Percentiles rank a stretch among this genome's conserved stretches.
These are phyloP conservation scores for Acer yangbiense DNA, from an alignment of 345 rosid genomes.

Conservation along the genomic window DNA sequence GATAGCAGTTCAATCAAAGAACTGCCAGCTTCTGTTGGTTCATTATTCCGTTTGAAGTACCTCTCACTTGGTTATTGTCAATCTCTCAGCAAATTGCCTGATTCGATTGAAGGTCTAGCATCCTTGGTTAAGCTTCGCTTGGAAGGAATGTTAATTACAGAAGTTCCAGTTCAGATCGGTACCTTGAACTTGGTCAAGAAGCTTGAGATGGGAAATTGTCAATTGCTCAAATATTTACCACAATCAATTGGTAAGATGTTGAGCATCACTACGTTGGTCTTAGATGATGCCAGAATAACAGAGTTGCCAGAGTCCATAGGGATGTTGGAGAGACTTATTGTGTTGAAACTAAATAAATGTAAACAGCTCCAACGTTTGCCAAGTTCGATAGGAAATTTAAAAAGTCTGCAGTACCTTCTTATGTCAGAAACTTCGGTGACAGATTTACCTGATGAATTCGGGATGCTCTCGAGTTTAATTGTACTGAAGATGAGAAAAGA, in stretches of 20 bases:
- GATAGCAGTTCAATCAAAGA: background rate
- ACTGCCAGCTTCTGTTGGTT: slow-evolving; percentile 6
- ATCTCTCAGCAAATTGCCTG: slow-evolving; percentile 6
- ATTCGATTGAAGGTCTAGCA: slow-evolving; percentile 2
- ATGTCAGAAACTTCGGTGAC: slow-evolving; percentile 6
- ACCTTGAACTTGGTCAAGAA: background rate
- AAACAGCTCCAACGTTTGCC: slow-evolving; percentile 2
- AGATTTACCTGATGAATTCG: slow-evolving; percentile 1
- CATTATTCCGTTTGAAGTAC: background rate
- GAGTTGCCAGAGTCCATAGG: slow-evolving; percentile 16
- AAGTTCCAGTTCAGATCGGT: slow-evolving; percentile 1
- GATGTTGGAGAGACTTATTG: background rate
- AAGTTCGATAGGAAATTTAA: slow-evolving; percentile 12
- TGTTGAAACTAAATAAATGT: background rate
- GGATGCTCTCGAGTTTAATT: slow-evolving; percentile 11
- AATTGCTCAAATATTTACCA: slow-evolving; percentile 1
- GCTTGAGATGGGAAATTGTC: slow-evolving; percentile 9
- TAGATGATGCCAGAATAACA: background rate
- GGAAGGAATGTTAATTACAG: background rate
- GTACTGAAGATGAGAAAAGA: background rate
- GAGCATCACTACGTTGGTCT: slow-evolving; percentile 4
- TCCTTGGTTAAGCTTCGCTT: background rate
- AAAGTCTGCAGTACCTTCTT: background rate
- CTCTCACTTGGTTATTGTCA: background rate
- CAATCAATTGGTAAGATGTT: slow-evolving; percentile 10